Base-by-base conservation (phyloP, 257 asterid species). In the Misopates orontium region DNA sequence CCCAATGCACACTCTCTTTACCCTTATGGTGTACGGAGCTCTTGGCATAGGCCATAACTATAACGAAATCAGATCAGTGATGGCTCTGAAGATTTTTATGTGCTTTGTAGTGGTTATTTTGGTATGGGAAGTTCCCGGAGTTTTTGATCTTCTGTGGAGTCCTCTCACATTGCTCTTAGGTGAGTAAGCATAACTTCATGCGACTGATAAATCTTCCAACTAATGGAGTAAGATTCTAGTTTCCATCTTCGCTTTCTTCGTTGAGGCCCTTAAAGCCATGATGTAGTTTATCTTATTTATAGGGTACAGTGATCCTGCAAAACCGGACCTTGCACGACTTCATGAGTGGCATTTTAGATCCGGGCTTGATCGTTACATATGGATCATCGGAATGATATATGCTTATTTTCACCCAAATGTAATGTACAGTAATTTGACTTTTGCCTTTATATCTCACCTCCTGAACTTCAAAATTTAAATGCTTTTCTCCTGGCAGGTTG, bases 1-100 rank as follows among this genome's bases (percentile, higher is more conserved):
- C 80, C 99, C 99, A 13, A 88, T 93, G 99, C 99, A 93, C 67
- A 93, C 99, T 21, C 99, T 93, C 58, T 93, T 90, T 77, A 93
- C 99, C 55, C 78, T 93, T 49, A 88, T 93, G 99, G 99, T 90
- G 63, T 93, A 93, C 70, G 99, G 99, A 42, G 91, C 97, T 74
- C 96, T 93, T 72, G 99, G 99, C 48, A 87, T 93, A 49, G 97
- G 97, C 70, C 77, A 90, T 84, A 82, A 83, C 63, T 93, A 90
- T 73, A 93, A 93, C 32, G 97, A 93, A 80, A 88, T 78, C 51
- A 83, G 73, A 90, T 86, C 95, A 41, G 95, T 90, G 68, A 93
- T 93, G 83, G 79, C 77, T 79, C 68, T 88, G 77, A 93, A 90
- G 77, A 25, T 90, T 21, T 72, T 82, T 62, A 67, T 76, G 71